phyloP scores from a whole-genome alignment of 1,139 yeast species.

The Yamadazyma oceani region DNA sequence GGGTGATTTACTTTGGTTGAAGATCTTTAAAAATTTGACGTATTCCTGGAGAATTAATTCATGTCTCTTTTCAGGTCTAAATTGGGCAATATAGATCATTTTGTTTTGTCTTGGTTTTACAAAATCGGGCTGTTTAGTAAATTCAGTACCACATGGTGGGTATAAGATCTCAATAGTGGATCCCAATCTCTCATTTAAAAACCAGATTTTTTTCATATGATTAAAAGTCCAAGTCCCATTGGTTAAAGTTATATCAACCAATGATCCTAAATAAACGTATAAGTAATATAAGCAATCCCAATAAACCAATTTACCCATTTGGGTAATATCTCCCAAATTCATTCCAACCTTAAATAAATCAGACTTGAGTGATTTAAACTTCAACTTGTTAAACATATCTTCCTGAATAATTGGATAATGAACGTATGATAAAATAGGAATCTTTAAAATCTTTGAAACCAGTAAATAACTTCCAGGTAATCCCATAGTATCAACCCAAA shows the following conservation, averaged over 20 bases:
- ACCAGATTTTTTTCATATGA: conserved; percentile 70
- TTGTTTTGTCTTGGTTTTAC: conserved; percentile 45
- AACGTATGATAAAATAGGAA: conserved; percentile 84
- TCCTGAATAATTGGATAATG: conserved; percentile 90
- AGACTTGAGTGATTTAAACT: conserved; percentile 26
- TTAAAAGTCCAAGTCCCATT: conserved; percentile 92
- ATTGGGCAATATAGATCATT: conserved; percentile 84
- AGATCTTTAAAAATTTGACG: conserved; percentile 43
- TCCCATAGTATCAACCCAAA: conserved; percentile 95
- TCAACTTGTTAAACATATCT: conserved; percentile 75
- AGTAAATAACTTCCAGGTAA: conserved; percentile 76
- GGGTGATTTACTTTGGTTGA: conserved; percentile 21
- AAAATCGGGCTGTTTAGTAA: conserved; percentile 19
- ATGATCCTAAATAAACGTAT: conserved; percentile 68
- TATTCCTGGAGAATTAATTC: conserved; percentile 64
- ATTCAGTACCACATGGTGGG: conserved; percentile 83
- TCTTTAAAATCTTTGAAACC: conserved; percentile 50
- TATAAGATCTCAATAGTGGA: conserved; percentile 53
- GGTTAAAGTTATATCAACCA: conserved; percentile 64
- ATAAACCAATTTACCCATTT: conserved; percentile 55
- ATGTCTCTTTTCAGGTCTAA: conserved; percentile 94
- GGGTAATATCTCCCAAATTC: conserved; percentile 21
- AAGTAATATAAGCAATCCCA: conserved; percentile 66
- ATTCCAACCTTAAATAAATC: conserved; percentile 16
- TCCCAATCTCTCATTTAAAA: conserved; percentile 25